phyloP scores from a whole-genome alignment of 192 early-diverging fungal species.

The Dimargaris cristalligena region DNA sequence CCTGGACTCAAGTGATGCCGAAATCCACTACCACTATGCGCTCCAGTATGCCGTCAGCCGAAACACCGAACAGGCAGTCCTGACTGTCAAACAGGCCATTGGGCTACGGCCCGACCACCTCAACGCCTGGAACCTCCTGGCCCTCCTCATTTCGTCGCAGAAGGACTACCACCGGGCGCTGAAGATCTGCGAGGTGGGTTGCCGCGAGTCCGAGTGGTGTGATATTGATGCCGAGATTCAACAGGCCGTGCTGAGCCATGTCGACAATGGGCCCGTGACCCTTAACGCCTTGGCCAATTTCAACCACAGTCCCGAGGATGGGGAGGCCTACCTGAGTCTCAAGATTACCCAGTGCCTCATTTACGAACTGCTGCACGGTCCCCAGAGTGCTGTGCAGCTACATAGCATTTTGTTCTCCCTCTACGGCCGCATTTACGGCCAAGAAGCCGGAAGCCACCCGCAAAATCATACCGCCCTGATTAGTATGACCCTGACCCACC shows the following conservation, averaged over 20 bases:
- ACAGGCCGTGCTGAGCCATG: conserved; percentile 6
- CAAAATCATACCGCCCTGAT: background rate
- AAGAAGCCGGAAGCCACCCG: background rate
- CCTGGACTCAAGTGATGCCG: conserved; percentile 30
- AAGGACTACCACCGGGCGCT: conserved; percentile 45
- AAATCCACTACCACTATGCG: conserved; percentile 47
- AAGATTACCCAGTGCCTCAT: conserved; percentile 42
- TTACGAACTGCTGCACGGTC: conserved; percentile 31
- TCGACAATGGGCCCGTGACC: conserved; percentile 13
- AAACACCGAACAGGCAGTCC: conserved; percentile 37
- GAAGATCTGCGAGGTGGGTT: conserved; percentile 41
- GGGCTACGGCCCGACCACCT: conserved; percentile 33
- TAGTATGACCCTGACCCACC: background rate
- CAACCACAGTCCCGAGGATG: conserved; percentile 23
- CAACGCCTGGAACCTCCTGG: conserved; percentile 62
- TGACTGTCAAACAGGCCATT: conserved; percentile 33
- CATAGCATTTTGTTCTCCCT: conserved; percentile 43
- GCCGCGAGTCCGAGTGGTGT: conserved; percentile 38
- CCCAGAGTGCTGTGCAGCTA: conserved; percentile 30
- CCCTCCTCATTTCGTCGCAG: conserved; percentile 42
- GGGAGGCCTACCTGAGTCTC: conserved; percentile 39
- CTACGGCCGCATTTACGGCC: conserved; percentile 31
- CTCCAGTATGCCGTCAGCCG: conserved; percentile 51
- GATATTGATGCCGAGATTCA: conserved; percentile 15
- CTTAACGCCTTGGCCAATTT: conserved; percentile 9